Percentiles rank a stretch among this genome's conserved stretches.
phyloP scores from a whole-genome alignment of 768 basidiomycete species.

The Tephrocybe sp. region DNA sequence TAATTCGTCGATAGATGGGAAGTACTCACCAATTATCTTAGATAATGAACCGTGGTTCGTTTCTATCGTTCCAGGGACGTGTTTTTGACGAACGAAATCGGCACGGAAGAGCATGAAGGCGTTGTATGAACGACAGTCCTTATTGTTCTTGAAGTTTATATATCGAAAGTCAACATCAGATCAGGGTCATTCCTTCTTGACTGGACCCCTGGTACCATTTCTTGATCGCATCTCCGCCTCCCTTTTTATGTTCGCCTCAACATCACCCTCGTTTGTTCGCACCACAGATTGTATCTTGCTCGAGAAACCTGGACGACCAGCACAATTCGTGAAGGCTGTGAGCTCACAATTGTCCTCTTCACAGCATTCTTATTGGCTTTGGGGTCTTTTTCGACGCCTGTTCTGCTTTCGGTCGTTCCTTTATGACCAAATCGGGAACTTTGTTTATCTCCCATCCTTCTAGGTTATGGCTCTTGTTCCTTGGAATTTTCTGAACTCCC shows the following conservation, averaged over 20 bases:
- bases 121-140: constrained; percentile 50
- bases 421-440: constrained; percentile 16
- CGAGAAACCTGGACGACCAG: not conserved
- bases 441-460: constrained; percentile 14
- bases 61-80: constrained; percentile 73
- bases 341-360: not conserved
- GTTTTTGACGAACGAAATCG: constrained; percentile 76
- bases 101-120: constrained; percentile 88
- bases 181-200: not conserved
- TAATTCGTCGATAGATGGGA: constrained; percentile 15
- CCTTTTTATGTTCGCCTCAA: not conserved
- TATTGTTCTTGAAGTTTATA: constrained; percentile 21
- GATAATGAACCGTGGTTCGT: constrained; percentile 30
- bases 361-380: not conserved
- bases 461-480: not conserved
- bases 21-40: constrained; percentile 52
- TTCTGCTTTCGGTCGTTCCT: constrained; percentile 17
- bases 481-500: not conserved
- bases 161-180: constrained; percentile 7
- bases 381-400: not conserved
- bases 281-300: not conserved
- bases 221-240: not conserved
- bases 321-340: not conserved
- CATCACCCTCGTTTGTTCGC: not conserved
- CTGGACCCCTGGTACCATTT: constrained; percentile 13